Base-by-base conservation (phyloP, 1,139 yeast species). In the Protomyces macrosporus region DNA sequence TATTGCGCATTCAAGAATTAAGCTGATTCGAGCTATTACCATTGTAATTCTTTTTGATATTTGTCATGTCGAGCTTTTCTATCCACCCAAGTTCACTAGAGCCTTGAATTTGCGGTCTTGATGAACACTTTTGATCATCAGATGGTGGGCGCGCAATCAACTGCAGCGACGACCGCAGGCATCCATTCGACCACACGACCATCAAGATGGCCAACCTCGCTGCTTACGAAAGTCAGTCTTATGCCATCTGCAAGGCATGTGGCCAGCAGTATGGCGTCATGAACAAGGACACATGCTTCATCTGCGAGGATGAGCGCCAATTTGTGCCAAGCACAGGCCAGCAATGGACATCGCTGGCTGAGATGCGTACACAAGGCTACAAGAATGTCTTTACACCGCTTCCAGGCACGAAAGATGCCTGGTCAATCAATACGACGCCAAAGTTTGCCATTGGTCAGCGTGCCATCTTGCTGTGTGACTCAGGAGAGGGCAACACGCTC, bases 291-390 rank as follows among this genome's bases (percentile, higher is more conserved):
- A 32, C 51, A 4, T 66, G 68, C 53, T 45, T 51, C 12, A 67
- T 69, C n/a, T 69, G 70, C 63, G 70, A 68, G n/a, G 70, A 69
- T 53, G 70, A 69, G 5, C 65, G 70, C 12, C 70, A 69, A 35
- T 69, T 63, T 45, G 70, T 69, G 45, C 69, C 69, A 3, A 59
- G 65, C 9, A 37, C 67, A 7, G 70, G 70, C 7, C 70, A 67
- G 52, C 37, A 66, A 14, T 69, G 66, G 59, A 68, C 70, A 5
- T 65, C 70, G 6, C 60, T 69, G 39, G 48, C 67, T 3, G 40
- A 34, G 12, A 48, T 69, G 45, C 65, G 55, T 23, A 36, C 55
- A 14, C 36, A 60, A n/a, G 39, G 39, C 23, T 68, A 68, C 53
- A 58, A 48, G 36, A 69, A 69, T 55, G 9, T 42, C 32, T 42